Evolutionary conservation across 2,329 filamentous ascomycete species (phyloP).

Genomic region (Aplosporella prunicola): DNA sequence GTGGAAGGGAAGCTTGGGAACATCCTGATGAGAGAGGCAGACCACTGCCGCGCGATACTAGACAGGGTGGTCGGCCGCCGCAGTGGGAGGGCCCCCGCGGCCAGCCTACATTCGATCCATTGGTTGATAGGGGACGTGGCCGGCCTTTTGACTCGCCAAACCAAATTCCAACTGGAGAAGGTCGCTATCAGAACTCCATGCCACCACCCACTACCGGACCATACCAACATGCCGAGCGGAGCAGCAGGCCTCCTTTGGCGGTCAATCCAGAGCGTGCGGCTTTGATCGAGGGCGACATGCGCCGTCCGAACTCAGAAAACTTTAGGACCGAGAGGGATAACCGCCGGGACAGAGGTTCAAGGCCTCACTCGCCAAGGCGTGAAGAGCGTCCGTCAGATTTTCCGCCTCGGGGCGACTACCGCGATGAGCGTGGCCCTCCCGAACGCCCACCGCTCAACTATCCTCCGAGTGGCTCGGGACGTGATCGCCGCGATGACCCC

Average conservation of each 20-base stretch:
- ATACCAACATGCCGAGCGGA: conserved; percentile 7
- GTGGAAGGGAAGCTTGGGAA: conserved; percentile 22
- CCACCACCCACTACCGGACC: conserved; percentile 6
- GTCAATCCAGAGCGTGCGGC: conserved; percentile 31
- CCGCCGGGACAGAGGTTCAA: conserved; percentile 23
- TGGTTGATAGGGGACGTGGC: background rate
- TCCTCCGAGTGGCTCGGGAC: conserved; percentile 19
- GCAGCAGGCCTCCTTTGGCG: background rate
- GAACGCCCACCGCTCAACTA: conserved; percentile 16
- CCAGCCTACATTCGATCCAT: background rate
- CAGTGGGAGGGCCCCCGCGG: background rate
- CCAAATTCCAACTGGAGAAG: conserved; percentile 9
- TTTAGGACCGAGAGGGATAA: conserved; percentile 18
- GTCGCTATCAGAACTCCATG: conserved; percentile 8
- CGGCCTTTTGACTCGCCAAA: conserved; percentile 5
- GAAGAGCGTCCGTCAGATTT: conserved; percentile 18
- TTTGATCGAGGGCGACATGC: conserved; percentile 27
- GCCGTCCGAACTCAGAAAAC: conserved; percentile 19
- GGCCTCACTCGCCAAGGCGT: conserved; percentile 23
- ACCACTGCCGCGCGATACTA: conserved; percentile 22
- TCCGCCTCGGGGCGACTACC: conserved; percentile 20
- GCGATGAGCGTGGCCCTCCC: conserved; percentile 23
- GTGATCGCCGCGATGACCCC: conserved; percentile 31
- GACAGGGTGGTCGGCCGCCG: conserved; percentile 14
- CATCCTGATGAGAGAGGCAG: conserved; percentile 27